Percentiles rank a stretch among this genome's conserved stretches.
These are phyloP conservation scores for Oryza meyeriana DNA, from an alignment of 176 grass and related monocot genomes.

Conservation along the genomic window DNA sequence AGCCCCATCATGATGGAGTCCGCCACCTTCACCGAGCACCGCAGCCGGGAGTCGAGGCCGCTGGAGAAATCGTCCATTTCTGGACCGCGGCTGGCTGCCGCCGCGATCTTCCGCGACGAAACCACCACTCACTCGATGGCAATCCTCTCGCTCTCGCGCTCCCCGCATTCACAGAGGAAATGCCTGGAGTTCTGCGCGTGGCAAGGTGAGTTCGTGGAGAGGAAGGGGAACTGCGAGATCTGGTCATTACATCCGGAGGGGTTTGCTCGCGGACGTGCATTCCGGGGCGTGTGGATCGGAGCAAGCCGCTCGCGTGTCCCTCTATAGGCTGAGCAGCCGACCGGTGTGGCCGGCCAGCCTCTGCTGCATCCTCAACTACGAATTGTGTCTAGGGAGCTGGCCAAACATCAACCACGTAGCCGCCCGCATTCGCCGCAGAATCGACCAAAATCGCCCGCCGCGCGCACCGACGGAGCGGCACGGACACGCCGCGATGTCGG, in stretches of 20 bases:
- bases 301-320: not conserved
- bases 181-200: not conserved
- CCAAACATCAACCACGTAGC: no score
- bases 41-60: conserved; percentile 42
- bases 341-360: no score
- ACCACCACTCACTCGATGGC: not conserved
- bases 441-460: no score
- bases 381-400: no score
- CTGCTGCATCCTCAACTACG: no score
- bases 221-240: not conserved
- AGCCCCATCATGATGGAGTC: conserved; percentile 77
- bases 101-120: not conserved
- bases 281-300: not conserved
- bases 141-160: not conserved
- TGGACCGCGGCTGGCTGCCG: not conserved
- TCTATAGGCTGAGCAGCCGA: not conserved
- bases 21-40: conserved; percentile 41
- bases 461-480: no score
- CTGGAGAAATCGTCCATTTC: conserved; percentile 56
- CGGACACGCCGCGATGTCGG: no score
- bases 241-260: not conserved
- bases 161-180: not conserved
- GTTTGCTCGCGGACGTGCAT: not conserved
- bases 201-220: not conserved
- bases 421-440: no score